Conservation (phyloP, 75 land plant species). For the Chamaecyparis obtusa region DNA sequence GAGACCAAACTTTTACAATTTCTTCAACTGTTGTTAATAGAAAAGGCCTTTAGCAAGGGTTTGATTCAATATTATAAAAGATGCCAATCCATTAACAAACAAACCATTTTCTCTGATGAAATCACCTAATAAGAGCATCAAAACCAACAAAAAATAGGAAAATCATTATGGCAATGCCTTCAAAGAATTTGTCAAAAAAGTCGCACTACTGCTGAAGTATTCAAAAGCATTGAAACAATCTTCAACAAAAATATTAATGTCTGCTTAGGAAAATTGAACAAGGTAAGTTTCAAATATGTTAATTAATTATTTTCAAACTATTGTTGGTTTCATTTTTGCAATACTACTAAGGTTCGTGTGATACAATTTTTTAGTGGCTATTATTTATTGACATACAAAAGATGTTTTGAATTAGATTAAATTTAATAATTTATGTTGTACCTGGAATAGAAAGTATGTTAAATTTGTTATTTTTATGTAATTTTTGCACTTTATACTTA, state of each 20-base stretch:
- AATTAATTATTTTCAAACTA: neutral
- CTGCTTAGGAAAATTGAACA: conserved; percentile 13
- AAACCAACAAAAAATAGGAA: too few species aligned
- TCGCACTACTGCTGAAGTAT: conserved; percentile 33
- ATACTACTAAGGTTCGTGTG: neutral
- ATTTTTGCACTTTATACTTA: neutral
- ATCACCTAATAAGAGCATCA: too few species aligned
- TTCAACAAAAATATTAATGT: conserved; percentile 13
- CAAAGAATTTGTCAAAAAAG: conserved; percentile 38
- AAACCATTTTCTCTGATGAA: too few species aligned
- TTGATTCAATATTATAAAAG: too few species aligned
- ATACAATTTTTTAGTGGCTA: neutral
- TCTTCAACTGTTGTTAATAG: too few species aligned
- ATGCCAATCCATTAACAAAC: too few species aligned
- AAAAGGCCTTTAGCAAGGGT: too few species aligned
- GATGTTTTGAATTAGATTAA: neutral
- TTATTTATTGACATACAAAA: neutral
- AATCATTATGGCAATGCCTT: conserved; percentile 18
- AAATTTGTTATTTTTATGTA: neutral
- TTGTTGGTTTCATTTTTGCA: neutral
- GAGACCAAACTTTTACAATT: too few species aligned
- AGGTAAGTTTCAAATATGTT: conserved; percentile 1
- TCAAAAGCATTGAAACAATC: conserved; percentile 24
- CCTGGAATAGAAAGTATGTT: neutral
- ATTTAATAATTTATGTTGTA: neutral